Evolutionary conservation across 2,329 filamentous ascomycete species (phyloP).

Genomic region (Raffaelea albimanens): DNA sequence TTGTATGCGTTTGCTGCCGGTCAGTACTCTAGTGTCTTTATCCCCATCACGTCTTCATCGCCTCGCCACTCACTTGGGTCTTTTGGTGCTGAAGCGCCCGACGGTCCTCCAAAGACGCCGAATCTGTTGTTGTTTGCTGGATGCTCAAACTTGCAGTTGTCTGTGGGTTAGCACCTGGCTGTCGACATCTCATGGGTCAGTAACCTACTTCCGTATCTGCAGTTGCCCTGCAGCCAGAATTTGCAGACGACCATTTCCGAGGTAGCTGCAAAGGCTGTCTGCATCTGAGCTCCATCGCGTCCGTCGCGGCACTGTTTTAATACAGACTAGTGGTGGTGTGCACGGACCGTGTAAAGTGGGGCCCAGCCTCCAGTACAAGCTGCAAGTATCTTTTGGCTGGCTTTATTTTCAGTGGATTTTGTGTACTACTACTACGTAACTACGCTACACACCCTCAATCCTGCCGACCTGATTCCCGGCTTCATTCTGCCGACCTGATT

Average conservation of each 20-base stretch:
- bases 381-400: no score
- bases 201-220: constrained; percentile 39
- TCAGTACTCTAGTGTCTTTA: not conserved
- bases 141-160: constrained; percentile 46
- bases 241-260: constrained; percentile 27
- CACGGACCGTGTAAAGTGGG: not conserved
- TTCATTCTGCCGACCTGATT: no score
- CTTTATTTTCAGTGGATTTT: no score
- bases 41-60: not conserved
- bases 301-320: no score
- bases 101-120: constrained; percentile 21
- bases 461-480: no score
- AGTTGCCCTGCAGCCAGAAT: constrained; percentile 41
- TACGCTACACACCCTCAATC: no score
- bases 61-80: constrained; percentile 1
- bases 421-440: no score
- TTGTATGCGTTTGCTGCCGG: constrained; percentile 31
- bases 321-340: not conserved
- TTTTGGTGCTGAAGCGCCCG: not conserved
- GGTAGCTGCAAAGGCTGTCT: no score
- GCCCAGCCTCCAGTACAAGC: not conserved
- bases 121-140: constrained; percentile 46
- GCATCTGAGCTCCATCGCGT: no score
- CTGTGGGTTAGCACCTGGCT: constrained; percentile 22
- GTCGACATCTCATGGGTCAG: not conserved